phyloP scores from a whole-genome alignment of 495 filamentous ascomycete genomes.

The Hypomontagnella submonticulosa region DNA sequence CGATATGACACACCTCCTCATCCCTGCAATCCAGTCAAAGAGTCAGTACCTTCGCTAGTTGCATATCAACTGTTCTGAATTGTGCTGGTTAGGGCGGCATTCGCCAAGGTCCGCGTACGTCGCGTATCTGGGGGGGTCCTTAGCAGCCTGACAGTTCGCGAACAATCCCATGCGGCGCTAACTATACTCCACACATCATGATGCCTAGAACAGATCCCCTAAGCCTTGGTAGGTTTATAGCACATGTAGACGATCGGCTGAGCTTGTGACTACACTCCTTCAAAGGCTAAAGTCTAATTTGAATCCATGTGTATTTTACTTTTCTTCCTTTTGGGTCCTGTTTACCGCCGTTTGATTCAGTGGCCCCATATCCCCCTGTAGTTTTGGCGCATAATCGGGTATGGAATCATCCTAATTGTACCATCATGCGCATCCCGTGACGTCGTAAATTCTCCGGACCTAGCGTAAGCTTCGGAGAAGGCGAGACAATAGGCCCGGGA shows the following conservation, averaged over 20 bases:
- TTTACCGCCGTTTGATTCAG: slow-evolving; percentile 3
- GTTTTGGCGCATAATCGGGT: neutral
- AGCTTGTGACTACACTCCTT: slow-evolving; percentile 13
- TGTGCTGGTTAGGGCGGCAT: neutral
- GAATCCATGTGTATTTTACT: slow-evolving; percentile 17
- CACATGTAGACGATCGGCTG: slow-evolving; percentile 10
- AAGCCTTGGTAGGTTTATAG: neutral
- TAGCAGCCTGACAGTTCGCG: neutral
- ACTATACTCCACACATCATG: slow-evolving; percentile 1
- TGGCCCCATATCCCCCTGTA: neutral
- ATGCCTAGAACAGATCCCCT: slow-evolving; percentile 6
- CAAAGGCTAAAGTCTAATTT: slow-evolving; percentile 13
- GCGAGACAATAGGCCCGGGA: neutral
- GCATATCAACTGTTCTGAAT: neutral
- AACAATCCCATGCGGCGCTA: neutral
- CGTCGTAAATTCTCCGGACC: slow-evolving; percentile 20
- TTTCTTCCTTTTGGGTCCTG: slow-evolving; percentile 7
- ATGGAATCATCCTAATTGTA: slow-evolving; percentile 15
- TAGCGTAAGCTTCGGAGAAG: slow-evolving; percentile 11
- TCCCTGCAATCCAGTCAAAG: slow-evolving; percentile 10
- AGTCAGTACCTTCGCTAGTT: slow-evolving; percentile 11
- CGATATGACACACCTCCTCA: slow-evolving; percentile 13
- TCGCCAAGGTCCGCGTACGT: slow-evolving; percentile 4
- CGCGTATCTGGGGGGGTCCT: neutral
- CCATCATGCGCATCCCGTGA: slow-evolving; percentile 31